These are phyloP conservation scores for Lolium multiflorum DNA, from an alignment of 176 grass and related monocot species.

Conservation along the genomic window DNA sequence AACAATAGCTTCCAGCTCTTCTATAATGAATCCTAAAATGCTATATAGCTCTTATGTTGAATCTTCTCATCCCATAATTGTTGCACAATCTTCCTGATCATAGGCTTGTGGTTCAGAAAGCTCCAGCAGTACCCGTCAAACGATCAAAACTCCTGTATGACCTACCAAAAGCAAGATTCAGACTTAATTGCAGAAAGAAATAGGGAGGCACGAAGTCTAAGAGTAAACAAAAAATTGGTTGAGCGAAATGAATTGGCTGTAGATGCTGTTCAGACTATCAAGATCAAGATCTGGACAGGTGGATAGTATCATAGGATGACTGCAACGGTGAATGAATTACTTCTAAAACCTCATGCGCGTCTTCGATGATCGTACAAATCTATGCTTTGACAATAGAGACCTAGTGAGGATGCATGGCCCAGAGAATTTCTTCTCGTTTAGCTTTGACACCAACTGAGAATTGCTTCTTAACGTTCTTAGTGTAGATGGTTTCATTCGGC, in stretches of 20 bases:
- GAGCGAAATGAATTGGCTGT: background rate
- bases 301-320: background rate
- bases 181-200: slow-evolving; percentile 15
- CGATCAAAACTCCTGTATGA: slow-evolving; percentile 90
- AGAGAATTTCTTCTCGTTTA: slow-evolving; percentile 82
- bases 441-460: slow-evolving; percentile 66
- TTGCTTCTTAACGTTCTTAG: slow-evolving; percentile 8
- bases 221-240: background rate
- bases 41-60: too few species aligned
- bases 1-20: too few species aligned
- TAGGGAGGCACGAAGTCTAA: slow-evolving; percentile 8
- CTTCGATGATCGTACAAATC: slow-evolving; percentile 40
- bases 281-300: slow-evolving; percentile 36
- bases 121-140: slow-evolving; percentile 89
- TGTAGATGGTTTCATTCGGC: slow-evolving; percentile 3
- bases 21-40: too few species aligned
- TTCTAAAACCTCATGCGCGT: slow-evolving; percentile 49
- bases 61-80: too few species aligned
- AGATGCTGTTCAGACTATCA: slow-evolving; percentile 18
- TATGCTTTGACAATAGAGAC: slow-evolving; percentile 78
- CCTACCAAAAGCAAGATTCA: slow-evolving; percentile 57
- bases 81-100: slow-evolving; percentile 5
- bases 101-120: slow-evolving; percentile 74
- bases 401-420: slow-evolving; percentile 60
- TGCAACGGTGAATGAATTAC: slow-evolving; percentile 38